These are phyloP conservation scores for Diaporthe sp. DNA, from an alignment of 2,329 filamentous ascomycete genomes.

Conservation along the genomic window DNA sequence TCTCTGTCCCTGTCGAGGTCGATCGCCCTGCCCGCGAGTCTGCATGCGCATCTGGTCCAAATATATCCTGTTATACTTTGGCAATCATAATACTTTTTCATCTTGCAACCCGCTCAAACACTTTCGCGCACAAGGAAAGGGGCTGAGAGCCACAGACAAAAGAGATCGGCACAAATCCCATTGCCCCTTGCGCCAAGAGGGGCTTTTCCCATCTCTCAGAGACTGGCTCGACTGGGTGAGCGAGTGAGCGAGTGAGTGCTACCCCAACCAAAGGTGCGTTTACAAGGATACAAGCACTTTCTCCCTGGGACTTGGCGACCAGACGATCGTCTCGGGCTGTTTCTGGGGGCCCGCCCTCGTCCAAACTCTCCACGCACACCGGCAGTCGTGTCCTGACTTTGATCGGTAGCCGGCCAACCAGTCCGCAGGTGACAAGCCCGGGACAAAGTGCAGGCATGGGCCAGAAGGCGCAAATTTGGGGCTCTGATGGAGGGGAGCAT, in stretches of 20 bases:
- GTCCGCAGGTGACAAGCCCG: conserved; percentile 19
- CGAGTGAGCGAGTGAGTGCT: background rate
- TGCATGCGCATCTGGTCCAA: conserved; percentile 6
- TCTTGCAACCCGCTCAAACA: conserved; percentile 24
- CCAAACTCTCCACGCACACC: conserved; percentile 28
- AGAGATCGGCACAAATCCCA: conserved; percentile 14
- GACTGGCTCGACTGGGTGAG: background rate
- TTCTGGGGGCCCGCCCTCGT: conserved; percentile 13
- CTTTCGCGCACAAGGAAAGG: background rate
- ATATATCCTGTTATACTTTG: conserved; percentile 6
- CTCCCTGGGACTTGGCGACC: conserved; percentile 29
- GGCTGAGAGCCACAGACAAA: background rate
- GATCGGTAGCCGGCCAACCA: conserved; percentile 13
- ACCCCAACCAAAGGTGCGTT: conserved; percentile 1
- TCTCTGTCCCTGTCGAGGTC: conserved; percentile 1
- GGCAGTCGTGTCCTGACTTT: conserved; percentile 18
- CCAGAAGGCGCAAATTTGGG: background rate
- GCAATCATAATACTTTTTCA: conserved; percentile 13
- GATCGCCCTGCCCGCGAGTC: conserved; percentile 17
- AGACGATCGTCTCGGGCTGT: conserved; percentile 29
- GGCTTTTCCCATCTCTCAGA: conserved; percentile 1
- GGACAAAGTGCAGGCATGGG: conserved; percentile 1
- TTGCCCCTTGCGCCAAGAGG: conserved; percentile 11
- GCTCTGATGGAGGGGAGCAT: background rate
- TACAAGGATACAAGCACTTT: conserved; percentile 23